These are phyloP conservation scores for Penicillium sp. DNA, from an alignment of 2,329 filamentous ascomycete genomes.

Conservation along the genomic window DNA sequence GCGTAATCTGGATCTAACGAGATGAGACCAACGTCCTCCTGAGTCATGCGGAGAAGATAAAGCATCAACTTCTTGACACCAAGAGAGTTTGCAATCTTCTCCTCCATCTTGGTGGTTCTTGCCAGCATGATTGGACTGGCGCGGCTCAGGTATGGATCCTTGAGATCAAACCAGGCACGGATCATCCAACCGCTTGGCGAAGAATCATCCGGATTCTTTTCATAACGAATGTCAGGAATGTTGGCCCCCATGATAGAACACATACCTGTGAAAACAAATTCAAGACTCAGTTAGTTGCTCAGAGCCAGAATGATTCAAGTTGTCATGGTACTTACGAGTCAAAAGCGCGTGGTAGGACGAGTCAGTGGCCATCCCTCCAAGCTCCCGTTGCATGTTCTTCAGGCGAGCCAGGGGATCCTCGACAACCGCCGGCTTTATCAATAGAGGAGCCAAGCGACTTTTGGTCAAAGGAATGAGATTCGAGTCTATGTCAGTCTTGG, in stretches of 20 bases:
- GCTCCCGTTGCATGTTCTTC: constrained; percentile 9
- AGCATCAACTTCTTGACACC: constrained; percentile 29
- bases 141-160: constrained; percentile 14
- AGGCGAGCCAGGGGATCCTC: constrained; percentile 15
- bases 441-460: neutral
- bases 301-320: neutral
- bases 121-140: constrained; percentile 29
- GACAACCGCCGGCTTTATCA: neutral
- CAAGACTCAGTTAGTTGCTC: neutral
- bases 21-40: constrained; percentile 25
- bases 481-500: neutral
- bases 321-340: constrained; percentile 4
- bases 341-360: constrained; percentile 6
- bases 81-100: constrained; percentile 13
- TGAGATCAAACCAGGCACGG: constrained; percentile 3
- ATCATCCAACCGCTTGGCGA: neutral
- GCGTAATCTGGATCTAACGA: neutral
- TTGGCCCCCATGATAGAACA: constrained; percentile 4
- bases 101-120: constrained; percentile 5
- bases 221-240: neutral
- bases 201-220: neutral
- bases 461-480: neutral
- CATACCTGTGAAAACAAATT: constrained; percentile 4
- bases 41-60: constrained; percentile 30
- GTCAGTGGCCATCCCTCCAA: constrained; percentile 12